Evolutionary conservation across 192 early-diverging fungal species (phyloP), one percentile per base, ranked within the genome.

Genomic region (Coemansia sp.): DNA sequence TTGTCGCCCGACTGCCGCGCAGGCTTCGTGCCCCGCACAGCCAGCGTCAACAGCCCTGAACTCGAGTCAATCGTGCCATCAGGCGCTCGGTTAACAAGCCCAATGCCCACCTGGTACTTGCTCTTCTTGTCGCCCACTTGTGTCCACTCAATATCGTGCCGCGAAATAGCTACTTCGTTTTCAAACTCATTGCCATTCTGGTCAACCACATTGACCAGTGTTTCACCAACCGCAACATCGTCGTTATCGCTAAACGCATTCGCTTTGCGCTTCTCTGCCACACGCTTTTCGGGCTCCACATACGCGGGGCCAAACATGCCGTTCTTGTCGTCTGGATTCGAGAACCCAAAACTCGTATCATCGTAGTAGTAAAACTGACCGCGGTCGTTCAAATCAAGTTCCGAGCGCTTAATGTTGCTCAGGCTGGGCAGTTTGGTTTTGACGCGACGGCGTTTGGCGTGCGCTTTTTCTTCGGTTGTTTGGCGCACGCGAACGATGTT

Each of bases 401-500:
- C 76, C 45, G 43, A 60, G 2, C 23, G 19, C 25, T 64, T 61
- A 7, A 79, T 72, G 11, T 63, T 60, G 14, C 64, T 62, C 4
- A 79, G 64, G 10, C 57, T 54, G 0, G 76, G 76, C 9, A 79
- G 56, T 5, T 39, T 43, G 15, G 43, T 25, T 5, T 45, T 65
- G 32, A 47, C 53, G 8, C 60, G 53, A 1, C 70, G 67, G 24
- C 76, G 76, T 48, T 67, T 69, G 10, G 69, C 75, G 7, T 65
- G 32, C 32, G 66, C 62, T 27, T 73, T 79, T 53, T 79, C 76
- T 21, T 79, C 76, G 3, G 66, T 60, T 3, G 76, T 79, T n/a
- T 79, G 66, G 15, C 76, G 76, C 57, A 79, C 76, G 2, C 76
- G 70, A 17, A 79, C 76, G 11, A 79, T 57, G 41, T 73, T 73